phyloP scores from a whole-genome alignment of 768 basidiomycete genomes.

The Amylocystis lapponica region DNA sequence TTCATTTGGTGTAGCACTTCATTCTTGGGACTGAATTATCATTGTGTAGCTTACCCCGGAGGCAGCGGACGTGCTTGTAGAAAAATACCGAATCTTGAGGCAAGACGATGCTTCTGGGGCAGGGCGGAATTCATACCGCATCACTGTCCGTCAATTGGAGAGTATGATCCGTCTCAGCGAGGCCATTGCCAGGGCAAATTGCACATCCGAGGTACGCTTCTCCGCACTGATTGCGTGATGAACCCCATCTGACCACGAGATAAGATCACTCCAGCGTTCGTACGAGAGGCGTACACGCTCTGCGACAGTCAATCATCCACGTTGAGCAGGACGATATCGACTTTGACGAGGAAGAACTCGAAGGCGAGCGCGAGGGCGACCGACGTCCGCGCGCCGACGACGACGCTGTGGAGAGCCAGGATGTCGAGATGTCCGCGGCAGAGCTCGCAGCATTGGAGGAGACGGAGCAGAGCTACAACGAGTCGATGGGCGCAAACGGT shows the following conservation, averaged over 20 bases:
- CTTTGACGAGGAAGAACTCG: conserved; percentile 86
- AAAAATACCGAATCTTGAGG: conserved; percentile 88
- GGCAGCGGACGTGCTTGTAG: conserved; percentile 88
- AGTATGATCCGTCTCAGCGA: conserved; percentile 98
- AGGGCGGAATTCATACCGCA: conserved; percentile 90
- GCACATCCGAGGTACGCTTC: conserved; percentile 73
- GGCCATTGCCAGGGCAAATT: conserved; percentile 96
- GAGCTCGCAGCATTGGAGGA: conserved; percentile 51
- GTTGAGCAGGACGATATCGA: conserved; percentile 99
- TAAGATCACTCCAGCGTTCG: conserved; percentile 89
- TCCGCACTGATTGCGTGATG: background rate
- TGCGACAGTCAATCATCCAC: conserved; percentile 97
- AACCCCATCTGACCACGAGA: background rate
- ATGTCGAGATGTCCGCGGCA: conserved; percentile 59
- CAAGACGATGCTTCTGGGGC: conserved; percentile 90
- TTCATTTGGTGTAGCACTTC: background rate
- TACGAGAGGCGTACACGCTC: conserved; percentile 93
- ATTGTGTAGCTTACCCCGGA: conserved; percentile 77
- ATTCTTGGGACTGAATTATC: background rate
- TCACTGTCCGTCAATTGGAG: conserved; percentile 96
- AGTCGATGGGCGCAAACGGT: conserved; percentile 24
- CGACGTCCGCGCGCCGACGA: conserved; percentile 26
- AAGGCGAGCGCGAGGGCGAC: conserved; percentile 44
- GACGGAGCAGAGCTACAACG: conserved; percentile 41
- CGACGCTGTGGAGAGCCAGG: conserved; percentile 42